These are phyloP conservation scores for Ophiostoma sp. DNA, from an alignment of 2,329 filamentous ascomycete species.

Conservation along the genomic window DNA sequence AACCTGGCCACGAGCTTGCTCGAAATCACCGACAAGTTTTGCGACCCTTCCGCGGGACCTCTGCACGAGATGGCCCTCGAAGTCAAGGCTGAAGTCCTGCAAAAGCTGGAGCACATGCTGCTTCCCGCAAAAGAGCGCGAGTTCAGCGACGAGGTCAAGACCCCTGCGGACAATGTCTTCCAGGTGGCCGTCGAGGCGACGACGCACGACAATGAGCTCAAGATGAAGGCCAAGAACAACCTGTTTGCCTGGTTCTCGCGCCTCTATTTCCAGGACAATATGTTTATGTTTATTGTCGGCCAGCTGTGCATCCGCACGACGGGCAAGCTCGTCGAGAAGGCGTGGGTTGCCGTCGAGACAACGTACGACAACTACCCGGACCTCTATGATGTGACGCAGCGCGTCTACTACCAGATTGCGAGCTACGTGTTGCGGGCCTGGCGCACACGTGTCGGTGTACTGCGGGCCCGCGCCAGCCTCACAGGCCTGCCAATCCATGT, in stretches of 20 bases:
- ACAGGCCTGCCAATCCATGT: slow-evolving; percentile 42
- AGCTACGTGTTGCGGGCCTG: slow-evolving; percentile 54
- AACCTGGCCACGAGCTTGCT: slow-evolving; percentile 46
- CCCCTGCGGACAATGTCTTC: slow-evolving; percentile 56
- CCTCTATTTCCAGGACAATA: slow-evolving; percentile 56
- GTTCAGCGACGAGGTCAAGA: slow-evolving; percentile 51
- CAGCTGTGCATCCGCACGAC: slow-evolving; percentile 52
- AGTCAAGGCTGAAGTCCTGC: slow-evolving; percentile 49
- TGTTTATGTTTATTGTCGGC: slow-evolving; percentile 56
- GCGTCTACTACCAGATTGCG: slow-evolving; percentile 47
- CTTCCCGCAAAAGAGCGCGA: slow-evolving; percentile 49
- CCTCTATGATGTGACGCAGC: slow-evolving; percentile 51
- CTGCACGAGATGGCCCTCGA: slow-evolving; percentile 53
- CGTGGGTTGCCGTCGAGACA: slow-evolving; percentile 50
- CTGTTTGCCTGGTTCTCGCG: slow-evolving; percentile 59
- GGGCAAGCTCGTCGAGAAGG: slow-evolving; percentile 54
- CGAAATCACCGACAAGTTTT: slow-evolving; percentile 50
- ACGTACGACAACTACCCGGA: slow-evolving; percentile 53
- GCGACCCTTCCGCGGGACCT: slow-evolving; percentile 54
- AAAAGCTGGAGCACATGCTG: slow-evolving; percentile 52
- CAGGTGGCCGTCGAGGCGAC: slow-evolving; percentile 52
- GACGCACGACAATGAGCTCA: slow-evolving; percentile 50
- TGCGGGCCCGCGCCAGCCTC: slow-evolving; percentile 35
- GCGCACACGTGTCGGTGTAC: slow-evolving; percentile 49
- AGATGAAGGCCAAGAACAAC: slow-evolving; percentile 44